Conservation (phyloP, 1,284 basidiomycete species). For the Neonothopanus nambi region DNA sequence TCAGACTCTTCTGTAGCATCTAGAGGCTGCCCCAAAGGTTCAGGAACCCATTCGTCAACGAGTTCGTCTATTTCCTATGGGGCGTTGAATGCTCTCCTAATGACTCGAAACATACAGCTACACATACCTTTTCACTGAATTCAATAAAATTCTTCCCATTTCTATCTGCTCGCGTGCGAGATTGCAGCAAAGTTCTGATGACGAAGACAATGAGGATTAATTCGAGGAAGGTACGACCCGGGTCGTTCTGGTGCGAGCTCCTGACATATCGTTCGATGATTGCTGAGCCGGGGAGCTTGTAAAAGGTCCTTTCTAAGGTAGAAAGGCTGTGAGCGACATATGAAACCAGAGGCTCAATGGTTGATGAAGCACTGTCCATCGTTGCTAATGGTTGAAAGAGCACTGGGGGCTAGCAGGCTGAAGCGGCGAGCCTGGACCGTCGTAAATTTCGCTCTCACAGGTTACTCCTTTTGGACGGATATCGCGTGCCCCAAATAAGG, state of each 20-base stretch:
- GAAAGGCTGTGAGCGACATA: conserved; percentile 57
- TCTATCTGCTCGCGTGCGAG: conserved; percentile 84
- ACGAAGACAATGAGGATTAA: conserved; percentile 89
- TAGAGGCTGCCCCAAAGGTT: conserved; percentile 75
- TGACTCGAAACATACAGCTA: conserved; percentile 1
- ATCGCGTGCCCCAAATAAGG: no score
- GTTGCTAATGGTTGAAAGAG: background rate
- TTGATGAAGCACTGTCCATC: conserved; percentile 25
- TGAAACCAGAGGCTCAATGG: conserved; percentile 61
- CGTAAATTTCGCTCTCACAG: no score
- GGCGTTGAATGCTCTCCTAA: background rate
- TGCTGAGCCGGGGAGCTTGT: conserved; percentile 83
- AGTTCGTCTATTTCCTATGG: conserved; percentile 93
- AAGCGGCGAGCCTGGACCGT: no score
- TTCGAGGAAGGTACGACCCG: conserved; percentile 90
- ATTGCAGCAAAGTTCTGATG: conserved; percentile 86
- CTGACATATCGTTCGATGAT: conserved; percentile 91
- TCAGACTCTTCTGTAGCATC: conserved; percentile 65
- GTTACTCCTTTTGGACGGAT: no score
- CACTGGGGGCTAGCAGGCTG: no score
- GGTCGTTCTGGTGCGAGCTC: conserved; percentile 89
- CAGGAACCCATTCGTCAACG: conserved; percentile 93
- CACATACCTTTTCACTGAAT: conserved; percentile 85
- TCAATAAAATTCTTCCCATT: conserved; percentile 91
- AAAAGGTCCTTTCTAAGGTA: conserved; percentile 61